These are phyloP conservation scores for Mycosarcoma mackinlayi DNA, from an alignment of 1,284 basidiomycete species.

Conservation along the genomic window DNA sequence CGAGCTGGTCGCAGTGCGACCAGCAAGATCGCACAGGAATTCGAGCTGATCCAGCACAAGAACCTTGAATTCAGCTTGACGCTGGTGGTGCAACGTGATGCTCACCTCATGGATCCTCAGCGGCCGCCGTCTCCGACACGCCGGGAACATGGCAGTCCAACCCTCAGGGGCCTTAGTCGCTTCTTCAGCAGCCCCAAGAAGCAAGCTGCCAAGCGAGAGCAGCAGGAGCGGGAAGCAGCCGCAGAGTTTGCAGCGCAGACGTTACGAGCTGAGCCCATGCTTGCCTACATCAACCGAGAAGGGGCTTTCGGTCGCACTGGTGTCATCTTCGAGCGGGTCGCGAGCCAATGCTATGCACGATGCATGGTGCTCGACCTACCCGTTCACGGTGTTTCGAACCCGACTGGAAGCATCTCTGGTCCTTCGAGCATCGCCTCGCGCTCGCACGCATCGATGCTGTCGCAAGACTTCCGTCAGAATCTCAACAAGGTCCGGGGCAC, in stretches of 20 bases:
- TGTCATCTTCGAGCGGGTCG: constrained; percentile 60
- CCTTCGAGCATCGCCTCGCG: constrained; percentile 48
- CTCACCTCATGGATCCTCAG: constrained; percentile 54
- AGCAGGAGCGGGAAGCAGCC: constrained; percentile 45
- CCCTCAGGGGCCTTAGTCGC: constrained; percentile 55
- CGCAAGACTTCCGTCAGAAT: constrained; percentile 50
- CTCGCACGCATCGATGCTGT: constrained; percentile 29
- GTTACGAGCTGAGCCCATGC: constrained; percentile 52
- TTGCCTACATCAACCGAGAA: constrained; percentile 59
- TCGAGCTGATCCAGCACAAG: constrained; percentile 73
- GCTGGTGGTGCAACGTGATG: constrained; percentile 60
- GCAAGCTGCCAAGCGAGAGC: constrained; percentile 50
- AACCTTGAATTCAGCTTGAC: constrained; percentile 66
- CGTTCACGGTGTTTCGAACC: constrained; percentile 55
- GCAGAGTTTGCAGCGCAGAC: constrained; percentile 38
- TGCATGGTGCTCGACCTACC: constrained; percentile 61
- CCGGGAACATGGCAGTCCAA: constrained; percentile 52
- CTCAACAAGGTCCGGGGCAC: constrained; percentile 57
- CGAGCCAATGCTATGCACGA: constrained; percentile 51
- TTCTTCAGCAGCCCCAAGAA: constrained; percentile 63
- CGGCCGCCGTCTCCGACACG: constrained; percentile 30
- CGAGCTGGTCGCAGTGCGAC: constrained; percentile 72
- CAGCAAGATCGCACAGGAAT: constrained; percentile 86
- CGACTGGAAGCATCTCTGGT: constrained; percentile 41
- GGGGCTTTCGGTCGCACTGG: constrained; percentile 60